phyloP scores from a whole-genome alignment of 371 early-diverging fungal genomes.

The Rhizopus stolonifer region DNA sequence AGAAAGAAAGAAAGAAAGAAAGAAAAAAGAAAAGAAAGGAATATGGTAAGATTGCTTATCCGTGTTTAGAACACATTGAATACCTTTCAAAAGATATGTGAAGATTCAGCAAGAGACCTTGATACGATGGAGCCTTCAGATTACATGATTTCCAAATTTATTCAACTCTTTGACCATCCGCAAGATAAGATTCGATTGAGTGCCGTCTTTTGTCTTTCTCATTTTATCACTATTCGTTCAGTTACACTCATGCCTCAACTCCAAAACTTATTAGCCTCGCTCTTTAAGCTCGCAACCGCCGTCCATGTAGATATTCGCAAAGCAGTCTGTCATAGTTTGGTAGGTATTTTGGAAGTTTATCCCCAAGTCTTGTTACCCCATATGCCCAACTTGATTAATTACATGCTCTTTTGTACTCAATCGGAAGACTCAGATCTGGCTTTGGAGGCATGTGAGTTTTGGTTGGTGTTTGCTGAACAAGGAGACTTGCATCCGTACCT shows the following conservation, averaged over 20 bases:
- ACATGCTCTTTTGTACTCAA: slow-evolving; percentile 91
- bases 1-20: slow-evolving; percentile 3
- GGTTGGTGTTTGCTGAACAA: slow-evolving; percentile 94
- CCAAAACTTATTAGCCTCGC: slow-evolving; percentile 70
- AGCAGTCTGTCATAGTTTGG: slow-evolving; percentile 91
- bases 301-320: slow-evolving; percentile 78
- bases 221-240: slow-evolving; percentile 75
- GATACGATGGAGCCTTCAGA: slow-evolving; percentile 74
- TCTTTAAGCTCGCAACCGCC: slow-evolving; percentile 84
- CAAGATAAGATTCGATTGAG: slow-evolving; percentile 68
- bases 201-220: slow-evolving; percentile 77
- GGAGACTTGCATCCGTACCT: slow-evolving; percentile 76
- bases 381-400: slow-evolving; percentile 82
- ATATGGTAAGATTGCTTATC: not conserved
- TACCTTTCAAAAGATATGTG: slow-evolving; percentile 90
- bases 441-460: slow-evolving; percentile 96
- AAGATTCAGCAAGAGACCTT: slow-evolving; percentile 82
- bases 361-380: slow-evolving; percentile 82
- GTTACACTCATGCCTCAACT: slow-evolving; percentile 71
- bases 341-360: slow-evolving; percentile 79
- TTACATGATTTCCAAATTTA: slow-evolving; percentile 84
- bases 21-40: not conserved
- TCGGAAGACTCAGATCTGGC: slow-evolving; percentile 82
- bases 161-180: slow-evolving; percentile 77
- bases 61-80: slow-evolving; percentile 82